phyloP scores from a whole-genome alignment of 495 filamentous ascomycete genomes.

The Xylaria acuta region DNA sequence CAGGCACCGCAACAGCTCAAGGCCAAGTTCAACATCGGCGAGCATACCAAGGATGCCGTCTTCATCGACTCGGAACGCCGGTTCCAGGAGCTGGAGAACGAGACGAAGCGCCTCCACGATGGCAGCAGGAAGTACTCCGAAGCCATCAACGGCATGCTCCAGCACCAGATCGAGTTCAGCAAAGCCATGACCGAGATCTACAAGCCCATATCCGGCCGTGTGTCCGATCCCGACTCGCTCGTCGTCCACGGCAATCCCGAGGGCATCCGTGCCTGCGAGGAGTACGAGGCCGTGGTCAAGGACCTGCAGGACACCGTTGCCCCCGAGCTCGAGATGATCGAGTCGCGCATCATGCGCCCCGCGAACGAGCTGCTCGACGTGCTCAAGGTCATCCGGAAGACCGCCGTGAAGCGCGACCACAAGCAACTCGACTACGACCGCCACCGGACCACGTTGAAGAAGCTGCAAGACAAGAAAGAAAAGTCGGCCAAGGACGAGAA shows the following conservation, averaged over 20 bases:
- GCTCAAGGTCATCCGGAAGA: constrained; percentile 93
- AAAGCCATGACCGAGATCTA: constrained; percentile 95
- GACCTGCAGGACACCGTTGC: constrained; percentile 87
- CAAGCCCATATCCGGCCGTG: constrained; percentile 94
- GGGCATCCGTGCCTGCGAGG: constrained; percentile 92
- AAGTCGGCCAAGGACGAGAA: constrained; percentile 97
- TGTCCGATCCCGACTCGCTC: constrained; percentile 89
- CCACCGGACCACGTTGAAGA: constrained; percentile 81
- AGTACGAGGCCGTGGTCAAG: constrained; percentile 90
- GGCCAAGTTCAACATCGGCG: constrained; percentile 90
- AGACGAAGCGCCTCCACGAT: constrained; percentile 96
- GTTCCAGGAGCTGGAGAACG: constrained; percentile 91
- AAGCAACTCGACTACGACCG: constrained; percentile 98
- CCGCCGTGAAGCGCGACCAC: constrained; percentile 87
- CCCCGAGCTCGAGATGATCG: constrained; percentile 98
- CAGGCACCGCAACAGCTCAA: constrained; percentile 92
- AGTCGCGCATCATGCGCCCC: constrained; percentile 87
- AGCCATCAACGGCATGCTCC: constrained; percentile 97
- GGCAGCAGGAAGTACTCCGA: constrained; percentile 95
- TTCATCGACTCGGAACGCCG: constrained; percentile 94
- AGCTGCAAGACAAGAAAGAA: constrained; percentile 96
- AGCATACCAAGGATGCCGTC: constrained; percentile 90
- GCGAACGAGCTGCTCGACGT: constrained; percentile 94
- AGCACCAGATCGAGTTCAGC: constrained; percentile 98
- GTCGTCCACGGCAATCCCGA: constrained; percentile 86